These are phyloP conservation scores for Colletotrichum eremochloae DNA, from an alignment of 2,329 filamentous ascomycete genomes.

Conservation along the genomic window DNA sequence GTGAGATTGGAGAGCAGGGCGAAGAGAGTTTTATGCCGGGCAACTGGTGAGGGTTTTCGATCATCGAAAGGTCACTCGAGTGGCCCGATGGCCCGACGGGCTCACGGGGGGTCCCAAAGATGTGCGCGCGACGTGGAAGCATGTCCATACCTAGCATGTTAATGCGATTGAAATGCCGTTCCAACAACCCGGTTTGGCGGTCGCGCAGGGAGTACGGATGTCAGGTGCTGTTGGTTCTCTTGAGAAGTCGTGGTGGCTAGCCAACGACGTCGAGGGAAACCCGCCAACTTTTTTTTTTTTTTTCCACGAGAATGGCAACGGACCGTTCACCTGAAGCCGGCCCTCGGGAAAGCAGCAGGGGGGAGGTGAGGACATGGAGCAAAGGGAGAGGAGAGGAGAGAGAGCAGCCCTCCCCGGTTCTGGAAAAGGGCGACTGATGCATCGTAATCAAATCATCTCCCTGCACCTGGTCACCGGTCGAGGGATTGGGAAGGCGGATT, in stretches of 20 bases:
- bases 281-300: background rate
- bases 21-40: background rate
- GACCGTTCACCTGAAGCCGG: conserved; percentile 22
- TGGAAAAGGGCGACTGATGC: conserved; percentile 1
- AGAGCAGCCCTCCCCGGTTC: background rate
- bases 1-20: conserved; percentile 5
- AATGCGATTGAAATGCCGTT: conserved; percentile 2
- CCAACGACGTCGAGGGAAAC: conserved; percentile 17
- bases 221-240: conserved; percentile 21
- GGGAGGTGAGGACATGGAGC: background rate
- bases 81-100: conserved; percentile 19
- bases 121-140: background rate
- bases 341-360: background rate
- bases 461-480: conserved; percentile 38
- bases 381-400: no score
- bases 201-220: conserved; percentile 16
- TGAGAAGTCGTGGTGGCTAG: background rate
- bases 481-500: conserved; percentile 35
- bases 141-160: background rate
- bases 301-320: conserved; percentile 3
- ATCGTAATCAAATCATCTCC: conserved; percentile 32
- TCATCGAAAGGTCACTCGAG: background rate
- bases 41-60: background rate
- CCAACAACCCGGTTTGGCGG: conserved; percentile 33
- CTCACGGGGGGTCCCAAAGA: background rate